Evolutionary conservation across 2,329 filamentous ascomycete genomes (phyloP).

Genomic region (Chaetomiaceae sp.): DNA sequence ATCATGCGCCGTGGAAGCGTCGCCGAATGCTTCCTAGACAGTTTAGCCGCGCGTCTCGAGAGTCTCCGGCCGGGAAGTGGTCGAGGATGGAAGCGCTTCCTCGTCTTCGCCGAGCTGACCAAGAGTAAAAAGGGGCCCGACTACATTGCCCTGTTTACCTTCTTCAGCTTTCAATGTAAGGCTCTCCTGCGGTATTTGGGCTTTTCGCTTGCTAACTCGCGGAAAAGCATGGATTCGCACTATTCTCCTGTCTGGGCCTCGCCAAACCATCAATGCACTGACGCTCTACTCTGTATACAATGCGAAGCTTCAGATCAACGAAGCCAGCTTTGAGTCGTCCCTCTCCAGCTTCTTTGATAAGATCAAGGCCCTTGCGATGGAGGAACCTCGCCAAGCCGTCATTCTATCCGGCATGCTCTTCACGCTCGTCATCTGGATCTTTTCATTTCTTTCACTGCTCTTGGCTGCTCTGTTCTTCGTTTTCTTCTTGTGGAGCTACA

Average conservation of each 20-base stretch:
- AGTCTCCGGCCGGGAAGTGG: conserved; percentile 70
- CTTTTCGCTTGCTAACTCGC: conserved; percentile 17
- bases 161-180: conserved; percentile 69
- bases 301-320: conserved; percentile 62
- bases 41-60: conserved; percentile 77
- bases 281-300: conserved; percentile 82
- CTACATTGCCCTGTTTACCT: conserved; percentile 86
- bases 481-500: conserved; percentile 88
- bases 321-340: conserved; percentile 53
- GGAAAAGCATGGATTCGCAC: conserved; percentile 77
- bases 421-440: conserved; percentile 82
- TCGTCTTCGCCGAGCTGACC: conserved; percentile 88
- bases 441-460: conserved; percentile 72
- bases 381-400: conserved; percentile 73
- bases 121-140: conserved; percentile 88
- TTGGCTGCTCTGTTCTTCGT: conserved; percentile 74
- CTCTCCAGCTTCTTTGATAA: conserved; percentile 80
- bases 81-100: conserved; percentile 79
- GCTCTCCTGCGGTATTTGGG: conserved; percentile 3
- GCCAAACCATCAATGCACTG: conserved; percentile 84
- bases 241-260: conserved; percentile 84
- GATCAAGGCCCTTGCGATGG: conserved; percentile 64
- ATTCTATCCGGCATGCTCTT: conserved; percentile 90
- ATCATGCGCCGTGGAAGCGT: conserved; percentile 83
- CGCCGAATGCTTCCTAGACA: conserved; percentile 87